Evolutionary conservation across 768 basidiomycete genomes (phyloP).

Genomic region (Tubosaeta sp.): DNA sequence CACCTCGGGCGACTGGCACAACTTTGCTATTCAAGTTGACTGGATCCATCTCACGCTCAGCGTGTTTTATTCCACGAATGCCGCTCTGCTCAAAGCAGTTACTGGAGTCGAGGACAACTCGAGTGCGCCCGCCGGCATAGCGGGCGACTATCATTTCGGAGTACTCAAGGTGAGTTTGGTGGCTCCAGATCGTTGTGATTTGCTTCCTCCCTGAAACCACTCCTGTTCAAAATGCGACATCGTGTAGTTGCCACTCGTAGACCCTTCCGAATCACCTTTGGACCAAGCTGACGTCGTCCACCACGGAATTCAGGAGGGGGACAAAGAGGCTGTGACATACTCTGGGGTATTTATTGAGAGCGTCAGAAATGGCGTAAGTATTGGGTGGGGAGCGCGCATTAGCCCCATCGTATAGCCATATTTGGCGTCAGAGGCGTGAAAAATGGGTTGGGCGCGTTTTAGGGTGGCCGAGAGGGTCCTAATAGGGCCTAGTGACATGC

Average conservation of each 20-base stretch:
- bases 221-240: neutral
- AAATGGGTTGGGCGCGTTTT: too few relatives aligned
- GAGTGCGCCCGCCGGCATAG: conserved; percentile 36
- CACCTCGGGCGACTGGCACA: conserved; percentile 42
- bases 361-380: conserved; percentile 34
- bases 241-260: conserved; percentile 48
- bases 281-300: conserved; percentile 56
- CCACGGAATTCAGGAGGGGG: conserved; percentile 54
- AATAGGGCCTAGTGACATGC: too few relatives aligned
- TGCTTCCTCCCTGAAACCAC: neutral
- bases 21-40: conserved; percentile 55
- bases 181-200: neutral
- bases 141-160: conserved; percentile 59
- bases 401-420: conserved; percentile 3
- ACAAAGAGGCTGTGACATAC: conserved; percentile 49
- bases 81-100: conserved; percentile 37
- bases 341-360: conserved; percentile 57
- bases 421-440: neutral
- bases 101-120: conserved; percentile 40
- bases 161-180: conserved; percentile 47
- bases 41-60: conserved; percentile 49
- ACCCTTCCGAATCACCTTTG: conserved; percentile 40
- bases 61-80: conserved; percentile 49
- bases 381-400: conserved; percentile 24
- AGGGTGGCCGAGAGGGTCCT: too few relatives aligned